These are phyloP conservation scores for Primulina tabacum DNA, from an alignment of 257 asterid species.

Conservation along the genomic window DNA sequence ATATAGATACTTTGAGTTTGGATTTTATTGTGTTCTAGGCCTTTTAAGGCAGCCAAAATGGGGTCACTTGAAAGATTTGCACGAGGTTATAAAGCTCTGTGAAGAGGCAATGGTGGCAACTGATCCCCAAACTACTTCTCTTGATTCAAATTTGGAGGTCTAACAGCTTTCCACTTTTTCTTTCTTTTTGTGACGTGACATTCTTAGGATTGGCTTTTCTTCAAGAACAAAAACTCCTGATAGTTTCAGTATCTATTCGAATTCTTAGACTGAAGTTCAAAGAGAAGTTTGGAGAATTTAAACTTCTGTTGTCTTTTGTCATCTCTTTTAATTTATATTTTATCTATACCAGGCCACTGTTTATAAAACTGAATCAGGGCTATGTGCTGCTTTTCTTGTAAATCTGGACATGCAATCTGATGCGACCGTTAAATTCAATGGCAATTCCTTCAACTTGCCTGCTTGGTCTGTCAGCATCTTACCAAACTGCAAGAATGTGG, in stretches of 20 bases:
- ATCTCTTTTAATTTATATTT: background rate
- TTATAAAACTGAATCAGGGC: constrained; percentile 64
- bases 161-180: background rate
- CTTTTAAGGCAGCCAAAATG: constrained; percentile 16
- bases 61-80: constrained; percentile 16
- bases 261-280: background rate
- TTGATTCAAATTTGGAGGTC: constrained; percentile 45
- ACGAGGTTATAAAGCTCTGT: constrained; percentile 5
- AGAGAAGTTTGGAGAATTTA: background rate
- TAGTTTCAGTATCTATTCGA: background rate
- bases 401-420: constrained; percentile 56
- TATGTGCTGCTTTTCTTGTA: constrained; percentile 78
- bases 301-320: background rate
- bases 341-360: constrained; percentile 56
- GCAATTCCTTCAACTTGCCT: constrained; percentile 65
- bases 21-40: constrained; percentile 15
- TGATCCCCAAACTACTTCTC: constrained; percentile 46
- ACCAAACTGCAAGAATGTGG: constrained; percentile 86
- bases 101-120: constrained; percentile 49
- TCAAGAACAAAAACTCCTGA: background rate
- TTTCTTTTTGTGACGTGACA: background rate
- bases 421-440: constrained; percentile 61
- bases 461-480: constrained; percentile 96
- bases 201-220: background rate
- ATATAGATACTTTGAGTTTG: background rate